Base-by-base conservation (phyloP, 768 basidiomycete genomes). In the Auricularia sp. region DNA sequence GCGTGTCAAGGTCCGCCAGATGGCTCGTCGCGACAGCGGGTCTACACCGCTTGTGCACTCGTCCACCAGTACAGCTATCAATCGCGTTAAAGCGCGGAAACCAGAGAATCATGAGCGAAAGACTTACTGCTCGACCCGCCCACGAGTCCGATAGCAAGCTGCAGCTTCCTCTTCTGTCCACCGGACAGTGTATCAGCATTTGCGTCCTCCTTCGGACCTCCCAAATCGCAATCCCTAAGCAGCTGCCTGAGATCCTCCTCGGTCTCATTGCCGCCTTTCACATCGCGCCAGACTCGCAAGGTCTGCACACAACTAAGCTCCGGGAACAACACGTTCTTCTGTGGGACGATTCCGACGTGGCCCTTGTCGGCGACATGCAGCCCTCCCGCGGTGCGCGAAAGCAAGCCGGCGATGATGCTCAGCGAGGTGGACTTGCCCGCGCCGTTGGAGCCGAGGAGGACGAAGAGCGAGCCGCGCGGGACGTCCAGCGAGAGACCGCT, bases 81-180 rank as follows among this genome's bases (percentile, higher is more conserved):
- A 8, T 4, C 36, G 8, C 44, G 61, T 67, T 44, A 70, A 62
- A 67, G 29, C 53, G 60, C 14, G 21, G 18, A 29, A 56, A 61
- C 18, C 11, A 16, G 34, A 36, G 66, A n/a, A 33, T 21, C 42
- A 18, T 16, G 16, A 29, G 2, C 12, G 59, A 29, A 34, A 44
- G 39, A 63, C 29, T 62, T 68, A 87, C 85, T 83, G 70, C 83
- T 84, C 0, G 88, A 90, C 1, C 89, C 88, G 3, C 88, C 88
- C 33, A 90, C 77, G 11, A 92, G 76, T 11, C 90, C 90, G 68
- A 90, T 86, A 0, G 90, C 90, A n/a, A 91, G 77, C 68, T 92
- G 90, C 33, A 92, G 75, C 74, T 91, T 91, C 70, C 90, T 73
- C 76, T 91, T 91, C 76, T 92, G 90, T 7, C 90, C 90, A 1